Evolutionary conservation across 2,329 filamentous ascomycete species (phyloP), one percentile per base, ranked within the genome.

Genomic region (Keithomyces neogunnii): DNA sequence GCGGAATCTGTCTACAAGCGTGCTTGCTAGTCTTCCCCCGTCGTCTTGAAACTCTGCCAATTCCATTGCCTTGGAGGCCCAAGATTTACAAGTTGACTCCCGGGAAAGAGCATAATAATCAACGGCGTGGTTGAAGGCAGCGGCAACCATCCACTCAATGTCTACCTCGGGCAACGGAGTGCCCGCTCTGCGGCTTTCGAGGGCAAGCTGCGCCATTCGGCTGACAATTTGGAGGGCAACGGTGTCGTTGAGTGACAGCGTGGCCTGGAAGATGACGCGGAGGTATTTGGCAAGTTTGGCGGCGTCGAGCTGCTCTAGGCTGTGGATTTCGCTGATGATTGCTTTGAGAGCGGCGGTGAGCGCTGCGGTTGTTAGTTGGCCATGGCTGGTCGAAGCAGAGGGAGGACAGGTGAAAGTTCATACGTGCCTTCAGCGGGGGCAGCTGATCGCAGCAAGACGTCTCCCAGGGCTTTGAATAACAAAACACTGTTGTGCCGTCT

Each of bases 131-230:
- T 91, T 91, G 65, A 86, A 89, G 0, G 79, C 71, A 5, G 76
- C 81, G 1, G 80, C 79, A 0, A 82, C 80, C n/a, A 93, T 76
- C 85, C 86, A 93, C 60, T 89, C 84, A 1, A 91, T 68, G 61
- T 93, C 88, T 3, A 78, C 75, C 0, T 69, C 59, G 0, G 88
- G 86, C 61, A 88, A 88, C 1, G 68, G 63, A 1, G 69, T 63
- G 28, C 70, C 57, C n/a, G 61, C 67, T 54, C 73, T 63, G 2
- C 70, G 62, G n/a, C 75, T 68, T 56, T 77, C 72, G 48, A 69
- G 68, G 5, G 79, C 78, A 49, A 84, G 73, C 1, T 64, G 64
- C 2, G 75, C 73, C 1, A 82, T 79, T 60, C 89, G 82, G n/a
- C 82, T 76, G 6, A 89, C 68, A 3, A 89, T 73, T 45, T 76